Base-by-base conservation (phyloP, 2,329 filamentous ascomycete species). In the Xylaria digitata region DNA sequence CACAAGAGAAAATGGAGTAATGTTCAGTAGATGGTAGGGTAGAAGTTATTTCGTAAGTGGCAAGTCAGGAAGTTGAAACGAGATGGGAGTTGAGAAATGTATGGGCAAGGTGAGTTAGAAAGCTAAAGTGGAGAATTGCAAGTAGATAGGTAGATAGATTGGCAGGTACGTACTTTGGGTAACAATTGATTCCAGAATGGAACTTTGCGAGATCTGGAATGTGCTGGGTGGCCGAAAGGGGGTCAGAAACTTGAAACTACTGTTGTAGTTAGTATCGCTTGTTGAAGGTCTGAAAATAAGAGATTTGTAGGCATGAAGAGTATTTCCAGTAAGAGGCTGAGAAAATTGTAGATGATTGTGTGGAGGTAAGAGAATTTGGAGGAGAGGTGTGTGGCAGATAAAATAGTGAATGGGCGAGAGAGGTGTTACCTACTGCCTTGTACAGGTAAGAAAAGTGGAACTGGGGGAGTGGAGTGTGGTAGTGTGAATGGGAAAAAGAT, bases 401-500 rank as follows among this genome's bases (percentile, higher is more conserved):
- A 5, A 3, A 21, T 8, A 40, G 50, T 42, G 42, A 61, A 48
- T 32, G 37, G 26, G 37, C 30, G n/a, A 49, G 42, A 45, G 30
- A 55, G 11, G 60, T 55, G 40, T 49, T 49, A 52, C 54, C 48
- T 55, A 17, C 26, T 30, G 11, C 3, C n/a, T 34, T 26, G 48
- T 55, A 59, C 34, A 9, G 11, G 23, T 21, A 50, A 34, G 13
- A 59, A 54, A 55, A 55, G 49, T 59, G 55, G 62, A 60, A 65
- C 55, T 15, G 8, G 32, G n/a, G 15, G 11, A 45, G 46, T 40
- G 37, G 40, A 17, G 21, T 43, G 17, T 46, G 53, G 40, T 40
- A 23, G n/a, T 7, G 49, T 55, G 23, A 37, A 37, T 8, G 52
- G 52, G 21, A 15, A 61, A 42, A 57, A 26, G 53, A 43, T 54